Base-by-base conservation (phyloP, 2,329 filamentous ascomycete species). In the Hysterium pulicare region DNA sequence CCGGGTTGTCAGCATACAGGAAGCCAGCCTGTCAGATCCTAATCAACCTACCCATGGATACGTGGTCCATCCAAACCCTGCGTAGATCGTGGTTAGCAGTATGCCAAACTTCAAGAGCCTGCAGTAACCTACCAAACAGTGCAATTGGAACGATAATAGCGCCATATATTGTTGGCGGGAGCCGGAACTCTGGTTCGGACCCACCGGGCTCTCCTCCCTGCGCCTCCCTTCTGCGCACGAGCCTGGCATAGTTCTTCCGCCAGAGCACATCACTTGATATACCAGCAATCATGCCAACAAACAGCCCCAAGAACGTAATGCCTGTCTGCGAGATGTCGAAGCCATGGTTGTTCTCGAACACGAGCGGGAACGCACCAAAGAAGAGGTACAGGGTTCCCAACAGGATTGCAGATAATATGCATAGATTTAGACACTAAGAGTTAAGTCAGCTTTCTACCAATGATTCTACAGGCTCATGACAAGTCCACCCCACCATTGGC, bases 301-400 rank as follows among this genome's bases (percentile, higher is more conserved):
- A 73, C 22, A 66, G 45, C 11, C 83, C 85, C 35, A 93, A 58
- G 65, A 95, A 95, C 11, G 82, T 77, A 43, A 93, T 70, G n/a
- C 90, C 90, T 9, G 80, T 74, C 66, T 95, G 86, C 75, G 85
- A 93, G 9, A 89, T 71, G 40, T 80, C 81, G 70, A 95, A 90
- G 16, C 79, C 82, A 62, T 94, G 85, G 35, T 86, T 82, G 33
- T 76, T 78, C 20, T 74, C 64, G 59, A 95, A 95, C 13, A 95
- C 82, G 33, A 94, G 71, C 4, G 85, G 79, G 57, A 95, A 95
- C 0, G 90, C 89, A 16, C 89, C 89, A 62, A 95, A 94, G 72
- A 94, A 95, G 30, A 95, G 79, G 61, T 95, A 95, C 2, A 95
- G 71, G 33, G 95, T 85, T 4, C 90, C 90, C 6, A 95, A 74